A percentile compares a stretch with the other conserved stretches of the same genome.
Conservation (phyloP, 2,329 filamentous ascomycete species). For the Myriangium duriaei region DNA sequence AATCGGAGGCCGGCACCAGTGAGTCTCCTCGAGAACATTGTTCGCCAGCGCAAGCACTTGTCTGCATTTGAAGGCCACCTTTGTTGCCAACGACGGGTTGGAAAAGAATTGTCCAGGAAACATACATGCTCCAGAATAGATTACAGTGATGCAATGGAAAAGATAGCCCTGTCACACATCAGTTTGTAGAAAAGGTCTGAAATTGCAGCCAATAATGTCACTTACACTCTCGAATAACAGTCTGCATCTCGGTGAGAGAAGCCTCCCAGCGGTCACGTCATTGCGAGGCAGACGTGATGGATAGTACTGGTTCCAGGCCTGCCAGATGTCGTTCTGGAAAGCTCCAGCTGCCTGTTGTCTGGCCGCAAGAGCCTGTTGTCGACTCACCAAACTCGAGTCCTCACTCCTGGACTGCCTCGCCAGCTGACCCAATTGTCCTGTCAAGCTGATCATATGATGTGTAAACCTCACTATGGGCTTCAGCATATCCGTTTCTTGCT, state of each 20-base stretch:
- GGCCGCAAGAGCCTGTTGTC: slow-evolving; percentile 12
- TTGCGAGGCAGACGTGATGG: slow-evolving; percentile 17
- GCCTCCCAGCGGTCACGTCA: slow-evolving; percentile 17
- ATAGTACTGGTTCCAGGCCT: slow-evolving; percentile 19
- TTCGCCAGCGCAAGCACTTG: slow-evolving; percentile 35
- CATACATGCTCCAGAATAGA: slow-evolving; percentile 44
- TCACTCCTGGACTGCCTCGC: slow-evolving; percentile 1
- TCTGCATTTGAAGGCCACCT: slow-evolving; percentile 33
- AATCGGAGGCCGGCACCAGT: slow-evolving; percentile 33
- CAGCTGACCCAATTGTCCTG: slow-evolving; percentile 4
- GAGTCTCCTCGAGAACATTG: slow-evolving; percentile 26
- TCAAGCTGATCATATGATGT: slow-evolving; percentile 3
- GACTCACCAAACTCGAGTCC: background rate
- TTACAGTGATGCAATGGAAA: slow-evolving; percentile 21
- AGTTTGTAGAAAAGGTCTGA: too few relatives aligned
- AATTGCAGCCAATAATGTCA: too few relatives aligned
- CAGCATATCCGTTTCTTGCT: slow-evolving; percentile 6
- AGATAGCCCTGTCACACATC: slow-evolving; percentile 2
- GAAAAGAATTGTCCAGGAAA: slow-evolving; percentile 36
- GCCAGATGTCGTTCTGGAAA: slow-evolving; percentile 19
- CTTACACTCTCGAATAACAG: slow-evolving; percentile 33
- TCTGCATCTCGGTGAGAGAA: slow-evolving; percentile 18
- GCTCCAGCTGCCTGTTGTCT: slow-evolving; percentile 15
- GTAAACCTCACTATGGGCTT: background rate
- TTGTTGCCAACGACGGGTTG: slow-evolving; percentile 24